Percentiles rank a stretch among this genome's conserved stretches.
Evolutionary conservation across 1,284 basidiomycete species (phyloP).

Genomic region (Rhizoctonia solani): DNA sequence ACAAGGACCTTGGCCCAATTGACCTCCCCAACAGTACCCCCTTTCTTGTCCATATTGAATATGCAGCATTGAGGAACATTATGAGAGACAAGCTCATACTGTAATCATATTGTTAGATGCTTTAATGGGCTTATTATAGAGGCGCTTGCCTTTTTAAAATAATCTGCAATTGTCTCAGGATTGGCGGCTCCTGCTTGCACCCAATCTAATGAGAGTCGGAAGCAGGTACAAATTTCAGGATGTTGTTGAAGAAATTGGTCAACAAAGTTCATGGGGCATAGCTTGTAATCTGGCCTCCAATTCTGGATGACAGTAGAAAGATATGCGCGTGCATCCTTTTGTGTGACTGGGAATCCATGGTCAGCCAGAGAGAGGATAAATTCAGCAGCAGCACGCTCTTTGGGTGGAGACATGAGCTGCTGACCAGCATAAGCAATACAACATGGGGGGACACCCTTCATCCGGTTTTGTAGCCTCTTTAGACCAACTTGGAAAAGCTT

Average conservation of each 20-base stretch:
- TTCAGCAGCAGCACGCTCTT: not conserved
- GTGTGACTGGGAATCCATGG: not conserved
- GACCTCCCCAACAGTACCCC: not conserved
- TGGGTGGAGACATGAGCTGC: not conserved
- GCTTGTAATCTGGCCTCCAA: not conserved
- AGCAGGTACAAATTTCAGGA: not conserved
- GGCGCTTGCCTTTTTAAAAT: not conserved
- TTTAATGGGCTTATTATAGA: too few relatives aligned
- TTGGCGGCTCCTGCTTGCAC: not conserved
- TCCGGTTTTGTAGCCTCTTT: not conserved
- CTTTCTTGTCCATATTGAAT: slow-evolving; percentile 21
- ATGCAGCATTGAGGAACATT: slow-evolving; percentile 3
- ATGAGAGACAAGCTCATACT: not conserved
- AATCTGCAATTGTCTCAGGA: not conserved
- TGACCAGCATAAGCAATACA: not conserved
- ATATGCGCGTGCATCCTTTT: not conserved
- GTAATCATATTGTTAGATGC: not conserved
- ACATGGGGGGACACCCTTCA: not conserved
- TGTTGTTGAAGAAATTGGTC: not conserved
- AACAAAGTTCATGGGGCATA: not conserved
- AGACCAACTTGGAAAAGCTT: not conserved
- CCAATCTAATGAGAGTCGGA: not conserved
- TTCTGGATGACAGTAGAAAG: not conserved
- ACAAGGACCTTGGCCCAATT: not conserved
- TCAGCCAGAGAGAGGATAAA: not conserved